phyloP scores from a whole-genome alignment of 805 yeast genomes.

The Candida sphagnicola region DNA sequence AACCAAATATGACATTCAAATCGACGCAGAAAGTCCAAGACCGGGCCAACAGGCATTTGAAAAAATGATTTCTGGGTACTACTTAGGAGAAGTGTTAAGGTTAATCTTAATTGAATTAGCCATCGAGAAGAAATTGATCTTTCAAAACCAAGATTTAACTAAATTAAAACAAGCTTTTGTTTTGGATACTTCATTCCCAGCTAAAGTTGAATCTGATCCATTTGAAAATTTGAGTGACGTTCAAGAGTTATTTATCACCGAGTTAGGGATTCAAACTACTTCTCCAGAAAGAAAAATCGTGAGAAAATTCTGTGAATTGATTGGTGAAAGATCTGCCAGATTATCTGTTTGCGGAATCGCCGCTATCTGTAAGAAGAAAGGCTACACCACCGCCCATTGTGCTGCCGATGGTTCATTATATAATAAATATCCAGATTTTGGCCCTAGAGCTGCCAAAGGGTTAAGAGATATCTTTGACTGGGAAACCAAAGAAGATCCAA shows the following conservation, averaged over 20 bases:
- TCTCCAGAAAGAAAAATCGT: constrained; percentile 76
- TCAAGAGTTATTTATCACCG: constrained; percentile 56
- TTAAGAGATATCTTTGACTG: constrained; percentile 87
- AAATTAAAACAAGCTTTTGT: constrained; percentile 61
- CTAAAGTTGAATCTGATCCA: constrained; percentile 85
- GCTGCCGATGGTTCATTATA: constrained; percentile 98
- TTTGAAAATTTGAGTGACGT: constrained; percentile 79
- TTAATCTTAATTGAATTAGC: constrained; percentile 71
- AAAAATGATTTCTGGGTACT: constrained; percentile 96
- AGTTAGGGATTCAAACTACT: constrained; percentile 63
- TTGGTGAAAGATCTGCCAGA: constrained; percentile 91
- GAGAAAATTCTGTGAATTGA: constrained; percentile 77
- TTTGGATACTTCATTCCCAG: constrained; percentile 87
- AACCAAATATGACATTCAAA: constrained; percentile 77
- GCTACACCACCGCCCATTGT: constrained; percentile 70
- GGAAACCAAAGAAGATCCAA: constrained; percentile 69
- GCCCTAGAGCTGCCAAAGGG: constrained; percentile 83
- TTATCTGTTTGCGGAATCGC: constrained; percentile 93
- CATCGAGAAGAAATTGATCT: constrained; percentile 56
- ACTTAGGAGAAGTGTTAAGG: constrained; percentile 88
- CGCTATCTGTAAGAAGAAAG: constrained; percentile 86
- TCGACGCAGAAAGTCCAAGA: constrained; percentile 87
- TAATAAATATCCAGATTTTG: constrained; percentile 90
- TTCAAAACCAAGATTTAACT: constrained; percentile 63
- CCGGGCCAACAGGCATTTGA: constrained; percentile 96